These are phyloP conservation scores for Nicotiana knightiana DNA, from an alignment of 257 asterid genomes.

Conservation along the genomic window DNA sequence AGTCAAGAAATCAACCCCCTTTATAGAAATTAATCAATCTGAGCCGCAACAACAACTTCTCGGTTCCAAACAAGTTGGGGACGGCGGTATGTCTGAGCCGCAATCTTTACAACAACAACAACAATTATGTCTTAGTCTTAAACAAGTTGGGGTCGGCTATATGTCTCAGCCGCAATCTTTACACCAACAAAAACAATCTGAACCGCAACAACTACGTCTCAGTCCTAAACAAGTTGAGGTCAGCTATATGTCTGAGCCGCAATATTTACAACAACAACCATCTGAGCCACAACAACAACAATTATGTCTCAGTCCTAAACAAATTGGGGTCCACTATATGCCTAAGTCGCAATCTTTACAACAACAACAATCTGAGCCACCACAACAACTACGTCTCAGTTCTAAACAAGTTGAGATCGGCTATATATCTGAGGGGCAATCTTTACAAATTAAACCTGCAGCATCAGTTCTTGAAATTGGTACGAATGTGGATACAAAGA, in stretches of 20 bases:
- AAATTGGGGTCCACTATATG: too few relatives aligned
- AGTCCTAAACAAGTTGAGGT: too few relatives aligned
- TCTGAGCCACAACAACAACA: too few relatives aligned
- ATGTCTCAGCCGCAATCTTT: not conserved
- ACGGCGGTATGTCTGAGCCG: too few relatives aligned
- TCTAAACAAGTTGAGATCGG: too few relatives aligned
- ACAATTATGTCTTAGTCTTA: too few relatives aligned
- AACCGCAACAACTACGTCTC: not conserved
- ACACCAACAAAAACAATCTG: not conserved
- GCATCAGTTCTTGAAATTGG: not conserved
- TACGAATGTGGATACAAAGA: constrained; percentile 21
- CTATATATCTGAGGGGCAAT: not conserved
- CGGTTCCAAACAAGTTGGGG: too few relatives aligned
- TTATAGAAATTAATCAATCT: constrained; percentile 5
- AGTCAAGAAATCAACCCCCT: constrained; percentile 31
- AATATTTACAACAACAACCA: not conserved
- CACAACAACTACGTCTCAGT: too few relatives aligned
- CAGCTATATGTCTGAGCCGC: too few relatives aligned
- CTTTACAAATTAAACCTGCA: not conserved
- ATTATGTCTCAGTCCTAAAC: too few relatives aligned
- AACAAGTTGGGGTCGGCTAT: too few relatives aligned
- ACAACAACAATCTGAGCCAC: not conserved
- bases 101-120: too few relatives aligned
- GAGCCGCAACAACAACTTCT: not conserved
- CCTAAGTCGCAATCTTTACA: not conserved